phyloP scores from a whole-genome alignment of 106 monocot species.

The Cymbidium sinense region DNA sequence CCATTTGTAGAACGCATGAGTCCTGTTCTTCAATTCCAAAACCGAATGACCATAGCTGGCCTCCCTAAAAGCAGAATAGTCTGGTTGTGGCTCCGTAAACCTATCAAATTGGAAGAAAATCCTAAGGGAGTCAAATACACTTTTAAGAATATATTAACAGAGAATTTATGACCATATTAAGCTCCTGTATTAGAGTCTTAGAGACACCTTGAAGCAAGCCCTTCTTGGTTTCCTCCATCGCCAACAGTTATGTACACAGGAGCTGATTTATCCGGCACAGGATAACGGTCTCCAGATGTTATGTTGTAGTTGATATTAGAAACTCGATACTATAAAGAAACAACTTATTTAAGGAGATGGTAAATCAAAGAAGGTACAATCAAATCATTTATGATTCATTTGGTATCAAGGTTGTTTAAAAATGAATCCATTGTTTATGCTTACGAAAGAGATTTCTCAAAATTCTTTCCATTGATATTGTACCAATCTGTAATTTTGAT shows the following conservation, averaged over 20 bases:
- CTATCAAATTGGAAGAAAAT: conserved; percentile 29
- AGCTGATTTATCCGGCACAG: conserved; percentile 79
- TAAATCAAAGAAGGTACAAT: background rate
- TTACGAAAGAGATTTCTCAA: background rate
- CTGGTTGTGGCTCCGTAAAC: conserved; percentile 70
- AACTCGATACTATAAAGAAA: conserved; percentile 68
- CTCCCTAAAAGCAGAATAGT: conserved; percentile 95
- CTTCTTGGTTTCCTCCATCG: conserved; percentile 99
- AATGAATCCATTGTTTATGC: background rate
- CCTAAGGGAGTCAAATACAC: background rate
- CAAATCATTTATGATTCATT: background rate
- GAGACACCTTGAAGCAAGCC: conserved; percentile 89
- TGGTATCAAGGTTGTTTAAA: background rate
- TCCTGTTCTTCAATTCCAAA: conserved; percentile 79
- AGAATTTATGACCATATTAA: background rate
- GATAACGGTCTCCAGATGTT: conserved; percentile 62
- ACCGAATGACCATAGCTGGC: conserved; percentile 95
- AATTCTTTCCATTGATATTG: background rate
- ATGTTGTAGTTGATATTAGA: conserved; percentile 91
- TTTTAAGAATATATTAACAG: background rate
- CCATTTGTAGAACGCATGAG: conserved; percentile 93
- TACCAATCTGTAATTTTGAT: background rate
- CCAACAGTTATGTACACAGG: conserved; percentile 95
- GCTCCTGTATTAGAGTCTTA: no score
- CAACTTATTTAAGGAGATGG: background rate